Conservation (phyloP, 2,329 filamentous ascomycete genomes). For the Cadophora sp. region DNA sequence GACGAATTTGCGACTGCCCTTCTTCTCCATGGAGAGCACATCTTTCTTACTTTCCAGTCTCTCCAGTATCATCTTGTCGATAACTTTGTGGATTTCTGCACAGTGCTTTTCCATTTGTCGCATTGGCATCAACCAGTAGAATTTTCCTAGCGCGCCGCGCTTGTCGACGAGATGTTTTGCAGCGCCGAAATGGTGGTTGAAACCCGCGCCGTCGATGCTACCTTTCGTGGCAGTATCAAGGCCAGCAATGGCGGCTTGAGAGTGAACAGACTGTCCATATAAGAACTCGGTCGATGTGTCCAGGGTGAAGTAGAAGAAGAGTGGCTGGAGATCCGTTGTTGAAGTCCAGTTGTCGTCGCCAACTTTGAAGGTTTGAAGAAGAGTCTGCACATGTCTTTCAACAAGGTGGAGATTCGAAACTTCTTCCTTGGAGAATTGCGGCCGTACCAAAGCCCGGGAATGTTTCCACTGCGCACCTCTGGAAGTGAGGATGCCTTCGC, state of each 20-base stretch:
- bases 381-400: constrained; percentile 49
- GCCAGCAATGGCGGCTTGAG: constrained; percentile 34
- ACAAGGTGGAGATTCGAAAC: constrained; percentile 52
- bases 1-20: constrained; percentile 44
- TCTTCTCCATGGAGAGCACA: constrained; percentile 12
- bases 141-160: constrained; percentile 48
- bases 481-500: constrained; percentile 37
- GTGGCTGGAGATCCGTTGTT: constrained; percentile 65
- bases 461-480: constrained; percentile 42
- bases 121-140: constrained; percentile 53
- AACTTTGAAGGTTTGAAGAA: constrained; percentile 22
- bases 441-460: constrained; percentile 49
- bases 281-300: constrained; percentile 72
- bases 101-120: constrained; percentile 39
- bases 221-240: constrained; percentile 26
- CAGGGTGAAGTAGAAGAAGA: constrained; percentile 70
- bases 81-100: constrained; percentile 35
- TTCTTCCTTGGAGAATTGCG: constrained; percentile 51
- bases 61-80: constrained; percentile 30
- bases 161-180: constrained; percentile 46
- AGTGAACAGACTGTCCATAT: constrained; percentile 54
- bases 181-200: constrained; percentile 34
- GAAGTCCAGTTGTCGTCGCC: constrained; percentile 34
- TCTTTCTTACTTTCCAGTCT: constrained; percentile 22
- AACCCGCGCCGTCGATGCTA: constrained; percentile 28